Evolutionary conservation across 306 rosid species (phyloP).

Genomic region (Fagus sylvatica): DNA sequence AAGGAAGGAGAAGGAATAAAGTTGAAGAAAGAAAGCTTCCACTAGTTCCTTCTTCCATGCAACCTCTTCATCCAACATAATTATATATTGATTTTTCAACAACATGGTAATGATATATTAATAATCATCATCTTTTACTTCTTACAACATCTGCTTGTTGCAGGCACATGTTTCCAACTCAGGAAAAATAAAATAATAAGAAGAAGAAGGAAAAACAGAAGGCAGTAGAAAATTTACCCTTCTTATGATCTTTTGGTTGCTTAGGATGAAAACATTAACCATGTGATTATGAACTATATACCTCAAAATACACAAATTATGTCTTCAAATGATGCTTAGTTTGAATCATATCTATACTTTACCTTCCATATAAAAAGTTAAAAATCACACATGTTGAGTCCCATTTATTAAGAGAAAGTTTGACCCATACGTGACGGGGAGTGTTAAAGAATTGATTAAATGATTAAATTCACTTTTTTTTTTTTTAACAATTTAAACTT

Average conservation of each 20-base stretch:
- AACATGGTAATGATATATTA: conserved; percentile 66
- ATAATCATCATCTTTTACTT: conserved; percentile 78
- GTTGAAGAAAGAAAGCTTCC: conserved; percentile 57
- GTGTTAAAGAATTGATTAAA: no score
- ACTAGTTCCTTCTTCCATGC: conserved; percentile 61
- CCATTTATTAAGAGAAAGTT: no score
- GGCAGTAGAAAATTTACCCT: conserved; percentile 16
- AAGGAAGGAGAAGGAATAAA: conserved; percentile 75
- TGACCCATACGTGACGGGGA: no score
- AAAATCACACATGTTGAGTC: no score
- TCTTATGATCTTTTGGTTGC: conserved; percentile 11
- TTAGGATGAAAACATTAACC: conserved; percentile 27
- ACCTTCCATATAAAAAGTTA: no score
- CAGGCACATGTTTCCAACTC: conserved; percentile 64
- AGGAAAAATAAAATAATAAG: neutral
- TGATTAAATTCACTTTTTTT: no score
- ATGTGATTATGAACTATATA: neutral
- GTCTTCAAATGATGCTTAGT: no score
- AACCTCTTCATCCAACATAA: conserved; percentile 50
- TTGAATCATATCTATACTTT: no score
- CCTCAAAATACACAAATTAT: neutral
- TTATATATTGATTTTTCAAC: conserved; percentile 67
- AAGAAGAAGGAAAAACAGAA: neutral
- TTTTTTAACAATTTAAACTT: no score
- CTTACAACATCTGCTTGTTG: conserved; percentile 56